These are phyloP conservation scores for Cladobotryum mycophilum DNA, from an alignment of 2,329 filamentous ascomycete species.

Conservation along the genomic window DNA sequence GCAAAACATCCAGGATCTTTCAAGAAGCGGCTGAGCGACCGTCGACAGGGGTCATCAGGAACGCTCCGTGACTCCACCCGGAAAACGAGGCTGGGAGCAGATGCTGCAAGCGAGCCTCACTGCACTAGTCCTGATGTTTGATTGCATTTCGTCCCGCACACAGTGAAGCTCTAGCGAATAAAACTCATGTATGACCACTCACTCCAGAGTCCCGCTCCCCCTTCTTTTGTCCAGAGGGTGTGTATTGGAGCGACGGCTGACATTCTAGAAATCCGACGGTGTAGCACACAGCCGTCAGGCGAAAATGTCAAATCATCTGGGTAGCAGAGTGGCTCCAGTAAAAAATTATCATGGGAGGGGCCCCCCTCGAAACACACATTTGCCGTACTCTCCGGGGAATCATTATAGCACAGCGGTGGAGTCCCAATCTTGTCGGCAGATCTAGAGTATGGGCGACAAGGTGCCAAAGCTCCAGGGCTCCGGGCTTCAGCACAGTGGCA, in stretches of 20 bases:
- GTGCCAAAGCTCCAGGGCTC: not conserved
- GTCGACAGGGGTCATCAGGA: not conserved
- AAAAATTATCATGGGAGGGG: not conserved
- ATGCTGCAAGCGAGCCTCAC: conserved; percentile 13
- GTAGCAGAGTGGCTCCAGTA: not conserved
- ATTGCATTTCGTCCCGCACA: conserved; percentile 17
- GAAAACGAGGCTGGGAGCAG: conserved; percentile 8
- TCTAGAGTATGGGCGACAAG: not conserved
- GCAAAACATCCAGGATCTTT: not conserved
- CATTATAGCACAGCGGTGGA: conserved; percentile 2
- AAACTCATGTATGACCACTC: conserved; percentile 4
- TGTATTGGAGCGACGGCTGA: conserved; percentile 5
- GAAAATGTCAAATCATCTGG: conserved; percentile 8
- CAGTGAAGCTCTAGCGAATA: conserved; percentile 1
- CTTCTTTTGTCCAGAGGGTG: not conserved
- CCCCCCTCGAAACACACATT: not conserved
- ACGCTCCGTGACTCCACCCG: not conserved
- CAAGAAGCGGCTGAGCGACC: not conserved
- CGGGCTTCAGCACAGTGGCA: not conserved
- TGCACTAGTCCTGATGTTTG: conserved; percentile 18
- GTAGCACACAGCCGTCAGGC: conserved; percentile 13
- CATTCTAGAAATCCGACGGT: conserved; percentile 21
- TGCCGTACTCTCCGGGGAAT: conserved; percentile 5
- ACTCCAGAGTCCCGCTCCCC: not conserved
- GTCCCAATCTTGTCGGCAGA: not conserved